Percentiles rank a stretch among this genome's conserved stretches.
These are phyloP conservation scores for sweet orange (Citrus sinensis) DNA, from an alignment of 345 rosid genomes.

Conservation along the genomic window DVS_A1.0 CM039162.1:16502501-16503000, in stretches of 20 bases:
- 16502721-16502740: constrained; percentile 73
- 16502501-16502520: neutral
- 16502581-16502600: constrained; percentile 51
- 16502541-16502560: neutral
- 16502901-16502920: neutral
- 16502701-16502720: constrained; percentile 72
- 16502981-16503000: neutral
- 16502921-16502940: neutral
- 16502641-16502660: constrained; percentile 64
- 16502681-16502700: constrained; percentile 70
- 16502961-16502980: neutral
- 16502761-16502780: neutral
- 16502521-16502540: neutral
- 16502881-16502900: neutral
- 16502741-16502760: constrained; percentile 8
- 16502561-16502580: constrained; percentile 45
- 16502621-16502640: constrained; percentile 58
- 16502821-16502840: neutral
- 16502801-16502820: neutral
- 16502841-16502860: neutral
- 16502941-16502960: neutral
- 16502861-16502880: neutral
- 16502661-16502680: constrained; percentile 55
- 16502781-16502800: neutral
- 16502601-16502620: constrained; percentile 62